These are phyloP conservation scores for Suillus subluteus DNA, from an alignment of 768 basidiomycete genomes.

Conservation along the genomic window DNA sequence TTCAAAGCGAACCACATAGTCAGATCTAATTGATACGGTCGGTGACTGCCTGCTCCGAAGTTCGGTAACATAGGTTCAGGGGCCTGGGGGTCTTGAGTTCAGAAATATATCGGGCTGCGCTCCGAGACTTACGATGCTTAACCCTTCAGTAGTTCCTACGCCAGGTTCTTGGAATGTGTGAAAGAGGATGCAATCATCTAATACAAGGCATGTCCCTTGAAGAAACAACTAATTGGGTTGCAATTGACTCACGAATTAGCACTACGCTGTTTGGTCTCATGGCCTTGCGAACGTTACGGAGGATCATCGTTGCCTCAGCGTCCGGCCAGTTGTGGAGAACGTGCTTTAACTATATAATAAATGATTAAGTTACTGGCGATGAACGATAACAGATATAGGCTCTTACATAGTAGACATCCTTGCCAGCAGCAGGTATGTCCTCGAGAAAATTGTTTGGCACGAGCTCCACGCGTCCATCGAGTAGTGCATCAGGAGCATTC, in stretches of 20 bases:
- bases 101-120: background rate
- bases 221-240: background rate
- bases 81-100: conserved; percentile 27
- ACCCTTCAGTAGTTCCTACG: background rate
- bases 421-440: conserved; percentile 18
- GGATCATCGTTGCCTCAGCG: conserved; percentile 32
- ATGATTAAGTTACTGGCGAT: too few relatives aligned
- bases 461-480: conserved; percentile 19
- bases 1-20: conserved; percentile 49
- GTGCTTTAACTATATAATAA: conserved; percentile 25
- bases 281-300: conserved; percentile 31
- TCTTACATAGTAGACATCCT: conserved; percentile 29
- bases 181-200: conserved; percentile 28
- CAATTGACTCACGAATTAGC: conserved; percentile 34
- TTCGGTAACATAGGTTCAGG: conserved; percentile 52
- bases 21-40: conserved; percentile 48
- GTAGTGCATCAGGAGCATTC: conserved; percentile 23
- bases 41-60: conserved; percentile 45
- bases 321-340: conserved; percentile 42
- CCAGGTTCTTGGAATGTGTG: conserved; percentile 16
- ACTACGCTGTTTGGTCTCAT: conserved; percentile 34
- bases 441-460: conserved; percentile 27
- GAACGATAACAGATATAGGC: background rate
- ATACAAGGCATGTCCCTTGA: background rate
- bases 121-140: background rate